Conservation (phyloP, 106 monocot species). For the Apostasia shenzhenica region DNA sequence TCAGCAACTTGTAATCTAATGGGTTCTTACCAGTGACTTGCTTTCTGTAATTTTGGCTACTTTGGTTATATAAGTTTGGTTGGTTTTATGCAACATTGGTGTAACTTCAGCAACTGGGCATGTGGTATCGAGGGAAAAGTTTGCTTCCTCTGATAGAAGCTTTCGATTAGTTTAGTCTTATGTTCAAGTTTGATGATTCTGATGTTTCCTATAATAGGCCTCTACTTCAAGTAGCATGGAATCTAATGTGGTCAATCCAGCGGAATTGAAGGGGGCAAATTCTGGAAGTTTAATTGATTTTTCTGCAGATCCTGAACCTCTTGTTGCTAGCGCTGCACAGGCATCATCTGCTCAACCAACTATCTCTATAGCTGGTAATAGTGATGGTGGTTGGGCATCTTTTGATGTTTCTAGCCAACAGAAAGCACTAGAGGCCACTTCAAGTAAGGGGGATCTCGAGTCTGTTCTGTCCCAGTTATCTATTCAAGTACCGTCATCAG, state of each 20-base stretch:
- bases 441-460: constrained; percentile 10
- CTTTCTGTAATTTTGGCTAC: too few relatives aligned
- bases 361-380: constrained; percentile 5
- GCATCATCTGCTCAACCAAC: constrained; percentile 4
- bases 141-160: too few relatives aligned
- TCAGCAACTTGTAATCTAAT: too few relatives aligned
- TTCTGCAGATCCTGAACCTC: constrained; percentile 48
- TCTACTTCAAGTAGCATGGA: constrained; percentile 48
- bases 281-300: constrained; percentile 83
- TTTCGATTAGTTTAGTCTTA: too few relatives aligned
- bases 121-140: too few relatives aligned
- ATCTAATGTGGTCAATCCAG: constrained; percentile 34
- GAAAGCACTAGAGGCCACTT: constrained; percentile 9
- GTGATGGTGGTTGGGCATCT: constrained; percentile 36
- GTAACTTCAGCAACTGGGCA: too few relatives aligned
- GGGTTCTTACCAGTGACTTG: too few relatives aligned
- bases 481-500: constrained; percentile 8
- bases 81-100: too few relatives aligned
- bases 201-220: background rate
- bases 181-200: too few relatives aligned
- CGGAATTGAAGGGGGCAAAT: constrained; percentile 41
- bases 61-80: too few relatives aligned
- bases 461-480: constrained; percentile 8
- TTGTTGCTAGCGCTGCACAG: constrained; percentile 17
- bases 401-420: constrained; percentile 19